These are phyloP conservation scores for Chrysochromulina parva DNA, from an alignment of 78 protist genomes.

Conservation along the genomic window DNA sequence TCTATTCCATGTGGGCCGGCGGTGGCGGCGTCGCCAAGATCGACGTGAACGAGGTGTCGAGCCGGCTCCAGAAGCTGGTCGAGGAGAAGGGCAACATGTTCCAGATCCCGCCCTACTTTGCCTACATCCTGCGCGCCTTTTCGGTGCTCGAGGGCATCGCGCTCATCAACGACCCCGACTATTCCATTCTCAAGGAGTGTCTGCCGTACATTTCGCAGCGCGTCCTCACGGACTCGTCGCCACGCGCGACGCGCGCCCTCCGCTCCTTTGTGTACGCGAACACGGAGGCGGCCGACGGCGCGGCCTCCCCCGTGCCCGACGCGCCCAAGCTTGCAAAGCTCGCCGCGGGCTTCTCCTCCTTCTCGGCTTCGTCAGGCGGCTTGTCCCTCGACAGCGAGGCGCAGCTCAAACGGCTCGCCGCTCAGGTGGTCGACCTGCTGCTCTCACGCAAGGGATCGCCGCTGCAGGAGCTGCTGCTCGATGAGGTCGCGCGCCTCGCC, in stretches of 20 bases:
- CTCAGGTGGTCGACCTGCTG: too few relatives aligned
- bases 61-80: constrained; percentile 7
- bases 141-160: constrained; percentile 23
- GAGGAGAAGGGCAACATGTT: background rate
- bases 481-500: background rate
- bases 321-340: background rate
- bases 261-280: background rate
- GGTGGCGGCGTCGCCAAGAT: constrained; percentile 33
- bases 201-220: background rate
- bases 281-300: background rate
- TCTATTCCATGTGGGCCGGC: background rate
- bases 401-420: too few relatives aligned
- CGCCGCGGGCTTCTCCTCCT: background rate
- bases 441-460: background rate
- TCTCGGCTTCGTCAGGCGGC: too few relatives aligned
- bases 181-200: background rate
- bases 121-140: constrained; percentile 39
- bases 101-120: constrained; percentile 43
- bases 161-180: background rate
- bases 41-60: constrained; percentile 6
- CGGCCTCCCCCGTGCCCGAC: background rate
- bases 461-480: background rate
- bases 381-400: too few relatives aligned
- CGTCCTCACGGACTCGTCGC: background rate
- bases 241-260: background rate